Conservation (phyloP, 2,329 filamentous ascomycete species). For the Trichoderma sp. region DNA sequence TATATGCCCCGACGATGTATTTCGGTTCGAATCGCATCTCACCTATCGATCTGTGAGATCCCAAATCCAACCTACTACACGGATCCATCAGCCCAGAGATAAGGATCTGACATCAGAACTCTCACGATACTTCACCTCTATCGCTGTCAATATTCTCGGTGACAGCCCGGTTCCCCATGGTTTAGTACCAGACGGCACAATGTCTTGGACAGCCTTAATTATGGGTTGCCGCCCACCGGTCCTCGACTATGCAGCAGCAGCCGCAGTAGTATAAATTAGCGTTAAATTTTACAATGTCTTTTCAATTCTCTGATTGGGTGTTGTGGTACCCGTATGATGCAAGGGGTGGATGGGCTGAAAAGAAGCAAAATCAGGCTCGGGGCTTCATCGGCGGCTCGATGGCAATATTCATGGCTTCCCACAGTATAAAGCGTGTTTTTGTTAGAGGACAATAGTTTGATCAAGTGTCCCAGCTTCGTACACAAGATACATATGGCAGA, state of each 20-base stretch:
- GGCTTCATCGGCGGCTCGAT: background rate
- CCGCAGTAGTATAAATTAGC: background rate
- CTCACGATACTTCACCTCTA: background rate
- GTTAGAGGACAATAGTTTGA: too few relatives aligned
- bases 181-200: background rate
- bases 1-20: background rate
- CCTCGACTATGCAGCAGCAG: background rate
- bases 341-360: background rate
- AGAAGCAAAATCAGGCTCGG: background rate
- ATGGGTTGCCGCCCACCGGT: background rate
- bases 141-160: background rate
- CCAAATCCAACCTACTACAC: background rate
- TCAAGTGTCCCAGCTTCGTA: too few relatives aligned
- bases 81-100: background rate
- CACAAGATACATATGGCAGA: background rate
- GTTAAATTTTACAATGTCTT: background rate
- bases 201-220: background rate
- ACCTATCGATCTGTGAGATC: background rate
- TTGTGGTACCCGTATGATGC: background rate
- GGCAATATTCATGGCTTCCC: too few relatives aligned
- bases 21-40: background rate
- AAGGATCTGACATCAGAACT: background rate
- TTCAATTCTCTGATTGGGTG: background rate
- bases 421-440: too few relatives aligned
- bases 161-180: background rate